Percentiles rank a stretch among this genome's conserved stretches.
These are phyloP conservation scores for Batkoa obscura DNA, from an alignment of 371 early-diverging fungal species.

Conservation along the genomic window DNA sequence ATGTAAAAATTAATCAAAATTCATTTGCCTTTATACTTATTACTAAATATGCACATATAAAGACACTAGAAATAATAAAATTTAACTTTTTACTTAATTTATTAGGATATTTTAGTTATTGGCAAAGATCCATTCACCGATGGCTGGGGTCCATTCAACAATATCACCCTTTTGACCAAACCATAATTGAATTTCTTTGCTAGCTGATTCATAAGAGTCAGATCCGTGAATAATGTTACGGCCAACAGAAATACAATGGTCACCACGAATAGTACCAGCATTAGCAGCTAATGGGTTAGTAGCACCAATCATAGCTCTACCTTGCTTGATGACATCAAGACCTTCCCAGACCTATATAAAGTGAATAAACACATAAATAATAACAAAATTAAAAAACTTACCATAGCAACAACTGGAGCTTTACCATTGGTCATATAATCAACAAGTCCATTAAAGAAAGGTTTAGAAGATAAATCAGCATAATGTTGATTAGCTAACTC, in stretches of 20 bases:
- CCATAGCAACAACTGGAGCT: slow-evolving; percentile 73
- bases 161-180: slow-evolving; percentile 40
- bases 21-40: no score
- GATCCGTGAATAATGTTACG: slow-evolving; percentile 98
- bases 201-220: slow-evolving; percentile 92
- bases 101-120: not conserved
- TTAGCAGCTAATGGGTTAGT: slow-evolving; percentile 81
- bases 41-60: no score
- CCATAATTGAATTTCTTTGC: slow-evolving; percentile 95
- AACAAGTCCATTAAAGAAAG: slow-evolving; percentile 91
- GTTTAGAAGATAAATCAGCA: slow-evolving; percentile 74
- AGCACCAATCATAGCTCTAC: slow-evolving; percentile 91
- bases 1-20: no score
- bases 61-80: no score
- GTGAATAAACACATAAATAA: not conserved
- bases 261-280: slow-evolving; percentile 99
- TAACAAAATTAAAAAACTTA: not conserved
- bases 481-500: slow-evolving; percentile 91
- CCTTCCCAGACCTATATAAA: slow-evolving; percentile 60
- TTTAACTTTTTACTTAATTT: no score
- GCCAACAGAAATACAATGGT: slow-evolving; percentile 80
- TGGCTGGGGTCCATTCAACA: not conserved
- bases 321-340: slow-evolving; percentile 90
- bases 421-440: slow-evolving; percentile 57
- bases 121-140: not conserved